Conservation (phyloP, 192 early-diverging fungal species). For the Linnemannia hyalina region DNA sequence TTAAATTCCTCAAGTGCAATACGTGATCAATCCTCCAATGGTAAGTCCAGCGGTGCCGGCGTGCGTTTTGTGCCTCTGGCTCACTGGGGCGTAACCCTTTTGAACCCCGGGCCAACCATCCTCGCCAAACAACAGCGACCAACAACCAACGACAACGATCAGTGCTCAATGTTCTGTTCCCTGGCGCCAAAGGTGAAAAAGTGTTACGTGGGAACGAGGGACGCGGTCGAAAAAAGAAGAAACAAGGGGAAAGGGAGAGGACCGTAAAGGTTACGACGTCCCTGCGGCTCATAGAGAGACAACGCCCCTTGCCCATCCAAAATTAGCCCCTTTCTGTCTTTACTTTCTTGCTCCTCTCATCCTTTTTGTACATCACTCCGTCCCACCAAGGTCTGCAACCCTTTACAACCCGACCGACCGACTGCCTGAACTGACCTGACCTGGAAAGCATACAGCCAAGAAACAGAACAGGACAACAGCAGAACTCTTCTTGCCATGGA, state of each 20-base stretch:
- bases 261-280: background rate
- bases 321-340: background rate
- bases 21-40: background rate
- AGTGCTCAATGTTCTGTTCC: background rate
- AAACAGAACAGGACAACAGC: background rate
- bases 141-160: background rate
- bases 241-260: background rate
- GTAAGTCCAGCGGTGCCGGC: background rate
- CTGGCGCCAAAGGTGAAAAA: background rate
- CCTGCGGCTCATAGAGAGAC: background rate
- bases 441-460: background rate
- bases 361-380: background rate
- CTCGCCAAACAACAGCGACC: background rate
- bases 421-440: background rate
- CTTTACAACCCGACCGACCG: background rate
- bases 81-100: background rate
- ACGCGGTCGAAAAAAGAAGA: background rate
- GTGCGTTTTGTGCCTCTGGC: background rate
- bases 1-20: background rate
- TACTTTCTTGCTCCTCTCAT: constrained; percentile 4
- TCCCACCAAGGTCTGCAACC: background rate
- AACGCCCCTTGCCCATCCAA: background rate
- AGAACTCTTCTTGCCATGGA: constrained; percentile 29
- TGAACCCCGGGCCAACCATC: constrained; percentile 7
- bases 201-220: background rate